These are phyloP conservation scores for Acacia pycnantha DNA, from an alignment of 331 rosid species.

Conservation along the genomic window DNA sequence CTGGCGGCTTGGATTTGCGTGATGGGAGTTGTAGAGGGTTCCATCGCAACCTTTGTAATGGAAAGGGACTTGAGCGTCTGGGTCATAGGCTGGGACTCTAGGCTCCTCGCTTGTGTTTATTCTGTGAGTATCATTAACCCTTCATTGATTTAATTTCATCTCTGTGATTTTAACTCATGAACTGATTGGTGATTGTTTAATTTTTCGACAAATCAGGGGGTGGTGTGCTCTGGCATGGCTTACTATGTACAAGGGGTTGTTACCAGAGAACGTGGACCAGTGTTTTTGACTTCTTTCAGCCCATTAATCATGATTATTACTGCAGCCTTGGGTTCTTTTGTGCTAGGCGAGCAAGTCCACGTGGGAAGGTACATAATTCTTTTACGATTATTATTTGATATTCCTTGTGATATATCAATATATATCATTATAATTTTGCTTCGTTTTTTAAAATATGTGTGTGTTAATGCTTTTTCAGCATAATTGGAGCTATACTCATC, in stretches of 20 bases:
- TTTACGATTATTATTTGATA: not conserved
- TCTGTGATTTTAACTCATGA: not conserved
- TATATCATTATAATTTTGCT: not conserved
- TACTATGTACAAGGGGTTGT: constrained; percentile 83
- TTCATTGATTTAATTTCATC: not conserved
- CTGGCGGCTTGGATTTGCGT: constrained; percentile 75
- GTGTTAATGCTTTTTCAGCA: constrained; percentile 29
- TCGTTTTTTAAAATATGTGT: not conserved
- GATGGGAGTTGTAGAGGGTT: constrained; percentile 67
- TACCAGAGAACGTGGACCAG: constrained; percentile 78
- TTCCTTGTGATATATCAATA: not conserved
- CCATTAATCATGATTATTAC: constrained; percentile 85
- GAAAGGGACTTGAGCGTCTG: constrained; percentile 77
- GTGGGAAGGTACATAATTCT: constrained; percentile 61
- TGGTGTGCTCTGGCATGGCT: constrained; percentile 85
- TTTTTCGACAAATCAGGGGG: constrained; percentile 48
- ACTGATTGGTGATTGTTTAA: not conserved
- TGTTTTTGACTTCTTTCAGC: constrained; percentile 83
- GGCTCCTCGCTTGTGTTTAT: constrained; percentile 81
- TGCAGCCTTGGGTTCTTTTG: constrained; percentile 60
- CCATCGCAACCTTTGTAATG: constrained; percentile 51
- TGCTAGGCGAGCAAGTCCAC: constrained; percentile 71
- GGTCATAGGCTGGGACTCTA: constrained; percentile 74
- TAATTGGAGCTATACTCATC: constrained; percentile 75
- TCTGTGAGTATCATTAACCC: constrained; percentile 48